phyloP scores from a whole-genome alignment of 2,329 filamentous ascomycete genomes.

The Helotiales sp. region DNA sequence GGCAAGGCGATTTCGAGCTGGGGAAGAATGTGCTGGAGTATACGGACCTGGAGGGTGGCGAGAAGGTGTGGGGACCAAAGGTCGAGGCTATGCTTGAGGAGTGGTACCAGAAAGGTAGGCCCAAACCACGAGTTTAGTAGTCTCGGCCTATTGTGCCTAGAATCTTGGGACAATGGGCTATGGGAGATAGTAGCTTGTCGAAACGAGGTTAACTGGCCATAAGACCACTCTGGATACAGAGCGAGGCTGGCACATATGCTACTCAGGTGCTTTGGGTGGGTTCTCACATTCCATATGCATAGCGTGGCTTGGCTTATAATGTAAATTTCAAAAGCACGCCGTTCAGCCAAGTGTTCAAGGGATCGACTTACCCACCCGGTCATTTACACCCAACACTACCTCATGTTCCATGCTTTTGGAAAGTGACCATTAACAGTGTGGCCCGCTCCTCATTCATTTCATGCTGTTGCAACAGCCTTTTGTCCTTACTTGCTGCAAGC shows the following conservation, averaged over 20 bases:
- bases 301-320: background rate
- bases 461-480: no score
- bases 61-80: conserved; percentile 80
- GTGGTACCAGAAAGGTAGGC: conserved; percentile 27
- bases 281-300: background rate
- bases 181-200: background rate
- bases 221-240: background rate
- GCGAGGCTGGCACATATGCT: background rate
- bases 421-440: no score
- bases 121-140: background rate
- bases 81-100: conserved; percentile 56
- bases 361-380: no score
- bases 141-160: background rate
- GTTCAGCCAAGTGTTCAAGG: background rate
- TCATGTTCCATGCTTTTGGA: no score
- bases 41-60: conserved; percentile 71
- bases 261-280: background rate
- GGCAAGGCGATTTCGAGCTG: conserved; percentile 79
- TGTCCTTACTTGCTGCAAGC: no score
- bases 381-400: no score
- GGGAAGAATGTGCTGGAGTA: conserved; percentile 77
- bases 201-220: background rate
- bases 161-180: background rate
- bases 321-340: background rate
- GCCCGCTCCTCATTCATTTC: no score